phyloP scores from a whole-genome alignment of 345 rosid species.

The Populus simonii region DNA sequence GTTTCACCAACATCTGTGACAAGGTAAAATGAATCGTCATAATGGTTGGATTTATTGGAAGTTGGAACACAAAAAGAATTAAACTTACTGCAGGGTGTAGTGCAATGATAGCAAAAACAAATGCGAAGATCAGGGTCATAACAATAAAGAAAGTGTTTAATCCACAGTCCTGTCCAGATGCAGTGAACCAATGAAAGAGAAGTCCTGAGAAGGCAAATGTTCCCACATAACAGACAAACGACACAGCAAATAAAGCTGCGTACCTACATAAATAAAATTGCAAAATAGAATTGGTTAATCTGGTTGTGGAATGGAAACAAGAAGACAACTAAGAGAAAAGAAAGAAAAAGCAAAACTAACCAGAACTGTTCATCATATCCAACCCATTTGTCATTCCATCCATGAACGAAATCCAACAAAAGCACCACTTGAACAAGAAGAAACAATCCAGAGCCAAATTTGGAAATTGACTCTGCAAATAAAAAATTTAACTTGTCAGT shows the following conservation, averaged over 20 bases:
- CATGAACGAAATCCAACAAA: constrained; percentile 95
- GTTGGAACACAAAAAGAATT: constrained; percentile 1
- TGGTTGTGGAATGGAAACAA: constrained; percentile 4
- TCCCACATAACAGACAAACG: constrained; percentile 79
- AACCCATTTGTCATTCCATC: constrained; percentile 99
- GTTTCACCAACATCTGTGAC: neutral
- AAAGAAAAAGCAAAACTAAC: constrained; percentile 44
- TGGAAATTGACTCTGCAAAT: constrained; percentile 72
- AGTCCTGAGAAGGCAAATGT: constrained; percentile 90
- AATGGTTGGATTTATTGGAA: neutral
- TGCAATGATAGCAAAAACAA: constrained; percentile 76
- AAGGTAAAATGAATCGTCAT: neutral
- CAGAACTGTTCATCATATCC: constrained; percentile 96
- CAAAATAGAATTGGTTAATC: neutral
- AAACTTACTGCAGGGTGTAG: constrained; percentile 90
- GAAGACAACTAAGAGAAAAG: neutral
- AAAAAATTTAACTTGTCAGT: constrained; percentile 4
- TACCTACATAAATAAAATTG: constrained; percentile 50
- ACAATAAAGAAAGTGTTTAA: constrained; percentile 84
- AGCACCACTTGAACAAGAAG: constrained; percentile 99
- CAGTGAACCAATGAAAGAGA: constrained; percentile 95
- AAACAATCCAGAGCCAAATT: constrained; percentile 94
- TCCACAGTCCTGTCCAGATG: constrained; percentile 97
- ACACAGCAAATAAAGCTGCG: constrained; percentile 68
- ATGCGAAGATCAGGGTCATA: constrained; percentile 60